Evolutionary conservation across 2,329 filamentous ascomycete genomes (phyloP).

Genomic region (Penicillium nordicum): DNA sequence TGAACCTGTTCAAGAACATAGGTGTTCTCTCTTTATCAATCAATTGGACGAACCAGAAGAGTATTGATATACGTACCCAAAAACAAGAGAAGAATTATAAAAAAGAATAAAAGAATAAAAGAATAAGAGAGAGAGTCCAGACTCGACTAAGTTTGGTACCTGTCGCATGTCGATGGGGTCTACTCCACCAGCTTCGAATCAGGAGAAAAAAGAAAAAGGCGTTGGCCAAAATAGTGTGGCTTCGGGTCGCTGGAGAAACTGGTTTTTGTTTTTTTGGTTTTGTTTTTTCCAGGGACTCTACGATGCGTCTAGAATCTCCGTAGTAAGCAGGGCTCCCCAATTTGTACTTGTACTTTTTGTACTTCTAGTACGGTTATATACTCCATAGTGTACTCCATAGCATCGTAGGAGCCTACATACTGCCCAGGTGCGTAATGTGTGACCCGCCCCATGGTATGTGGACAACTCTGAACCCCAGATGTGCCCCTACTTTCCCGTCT

Average conservation of each 20-base stretch:
- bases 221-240: background rate
- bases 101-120: background rate
- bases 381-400: background rate
- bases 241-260: conserved; percentile 1
- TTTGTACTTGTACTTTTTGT: background rate
- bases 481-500: conserved; percentile 7
- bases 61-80: background rate
- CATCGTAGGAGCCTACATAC: background rate
- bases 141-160: conserved; percentile 8
- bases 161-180: conserved; percentile 7
- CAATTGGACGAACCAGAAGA: background rate
- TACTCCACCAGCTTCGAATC: conserved; percentile 1
- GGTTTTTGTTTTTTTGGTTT: too few species aligned
- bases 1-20: background rate
- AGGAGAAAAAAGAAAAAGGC: background rate
- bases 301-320: background rate
- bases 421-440: background rate
- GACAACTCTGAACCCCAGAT: conserved; percentile 10
- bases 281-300: background rate
- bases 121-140: background rate
- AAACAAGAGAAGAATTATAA: background rate
- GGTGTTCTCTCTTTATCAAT: background rate
- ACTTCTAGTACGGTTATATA: background rate
- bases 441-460: conserved; percentile 11
- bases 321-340: background rate